A percentile compares a stretch with the other conserved stretches of the same genome.
Evolutionary conservation across 768 basidiomycete species (phyloP).

Genomic region (Suillus placidus): DNA sequence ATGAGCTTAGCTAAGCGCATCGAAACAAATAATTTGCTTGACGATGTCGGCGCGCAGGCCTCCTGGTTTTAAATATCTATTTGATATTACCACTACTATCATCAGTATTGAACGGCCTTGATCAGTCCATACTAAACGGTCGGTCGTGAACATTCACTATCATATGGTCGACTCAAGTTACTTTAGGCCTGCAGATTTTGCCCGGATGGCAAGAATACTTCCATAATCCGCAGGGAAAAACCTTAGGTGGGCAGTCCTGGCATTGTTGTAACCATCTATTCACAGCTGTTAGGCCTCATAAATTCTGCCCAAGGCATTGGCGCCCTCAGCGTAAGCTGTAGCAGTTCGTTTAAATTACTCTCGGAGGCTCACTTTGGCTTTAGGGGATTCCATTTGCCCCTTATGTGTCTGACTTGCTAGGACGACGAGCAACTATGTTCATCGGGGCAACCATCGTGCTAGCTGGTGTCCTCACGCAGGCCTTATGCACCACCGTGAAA

Average conservation of each 20-base stretch:
- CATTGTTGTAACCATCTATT: not conserved
- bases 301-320: slow-evolving; percentile 68
- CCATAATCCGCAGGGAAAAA: slow-evolving; percentile 50
- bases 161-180: slow-evolving; percentile 32
- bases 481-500: slow-evolving; percentile 45
- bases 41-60: slow-evolving; percentile 40
- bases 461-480: slow-evolving; percentile 60
- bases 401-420: slow-evolving; percentile 58
- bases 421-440: slow-evolving; percentile 62
- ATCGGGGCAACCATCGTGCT: slow-evolving; percentile 66
- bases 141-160: slow-evolving; percentile 6
- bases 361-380: not conserved
- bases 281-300: slow-evolving; percentile 51
- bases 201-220: slow-evolving; percentile 65
- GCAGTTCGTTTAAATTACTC: not conserved
- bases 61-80: slow-evolving; percentile 59
- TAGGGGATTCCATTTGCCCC: slow-evolving; percentile 67
- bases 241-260: slow-evolving; percentile 42
- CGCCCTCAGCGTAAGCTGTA: slow-evolving; percentile 45
- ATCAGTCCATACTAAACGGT: slow-evolving; percentile 68
- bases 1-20: slow-evolving; percentile 15
- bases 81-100: slow-evolving; percentile 67
- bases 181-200: slow-evolving; percentile 64
- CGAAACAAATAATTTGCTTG: not conserved
- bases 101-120: slow-evolving; percentile 65